A percentile compares a stretch with the other conserved stretches of the same genome.
These are phyloP conservation scores for Populus hybrid DNA, from an alignment of 441 rosid species.

Conservation along the genomic window DNA sequence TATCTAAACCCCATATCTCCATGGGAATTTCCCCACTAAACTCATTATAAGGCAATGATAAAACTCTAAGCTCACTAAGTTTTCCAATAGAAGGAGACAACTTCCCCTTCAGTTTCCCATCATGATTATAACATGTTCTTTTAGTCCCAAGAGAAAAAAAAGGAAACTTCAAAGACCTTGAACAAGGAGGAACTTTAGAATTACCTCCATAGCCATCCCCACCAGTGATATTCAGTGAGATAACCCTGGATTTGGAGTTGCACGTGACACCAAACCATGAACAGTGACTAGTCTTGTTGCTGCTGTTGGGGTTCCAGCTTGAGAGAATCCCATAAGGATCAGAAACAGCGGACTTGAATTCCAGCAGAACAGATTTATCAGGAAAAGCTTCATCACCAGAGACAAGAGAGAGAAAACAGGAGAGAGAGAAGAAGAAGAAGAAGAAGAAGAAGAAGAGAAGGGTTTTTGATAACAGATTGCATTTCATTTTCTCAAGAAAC, in stretches of 20 bases:
- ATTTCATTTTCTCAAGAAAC: slow-evolving; percentile 10
- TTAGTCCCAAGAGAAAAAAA: slow-evolving; percentile 41
- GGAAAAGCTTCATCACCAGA: slow-evolving; percentile 22
- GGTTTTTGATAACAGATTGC: neutral
- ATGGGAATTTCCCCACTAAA: slow-evolving; percentile 54
- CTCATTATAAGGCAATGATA: slow-evolving; percentile 66
- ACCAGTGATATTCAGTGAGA: slow-evolving; percentile 56
- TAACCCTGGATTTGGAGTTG: slow-evolving; percentile 55
- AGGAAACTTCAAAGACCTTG: slow-evolving; percentile 36
- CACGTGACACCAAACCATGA: slow-evolving; percentile 79
- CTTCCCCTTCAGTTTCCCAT: slow-evolving; percentile 50
- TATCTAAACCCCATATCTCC: slow-evolving; percentile 58
- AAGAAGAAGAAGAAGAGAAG: slow-evolving; percentile 15
- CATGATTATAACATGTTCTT: slow-evolving; percentile 37
- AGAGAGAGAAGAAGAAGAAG: slow-evolving; percentile 13
- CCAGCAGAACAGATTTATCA: slow-evolving; percentile 57
- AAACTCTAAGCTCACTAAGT: slow-evolving; percentile 59
- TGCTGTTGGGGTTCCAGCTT: slow-evolving; percentile 45
- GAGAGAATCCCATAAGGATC: slow-evolving; percentile 68
- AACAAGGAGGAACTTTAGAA: slow-evolving; percentile 31
- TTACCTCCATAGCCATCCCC: slow-evolving; percentile 27
- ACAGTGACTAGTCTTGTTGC: slow-evolving; percentile 40
- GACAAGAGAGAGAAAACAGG: slow-evolving; percentile 6
- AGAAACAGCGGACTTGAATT: slow-evolving; percentile 55
- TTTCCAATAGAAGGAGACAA: slow-evolving; percentile 51